Base-by-base conservation (phyloP, 257 asterid genomes). In the Fraxinus quadrangulata region DNA sequence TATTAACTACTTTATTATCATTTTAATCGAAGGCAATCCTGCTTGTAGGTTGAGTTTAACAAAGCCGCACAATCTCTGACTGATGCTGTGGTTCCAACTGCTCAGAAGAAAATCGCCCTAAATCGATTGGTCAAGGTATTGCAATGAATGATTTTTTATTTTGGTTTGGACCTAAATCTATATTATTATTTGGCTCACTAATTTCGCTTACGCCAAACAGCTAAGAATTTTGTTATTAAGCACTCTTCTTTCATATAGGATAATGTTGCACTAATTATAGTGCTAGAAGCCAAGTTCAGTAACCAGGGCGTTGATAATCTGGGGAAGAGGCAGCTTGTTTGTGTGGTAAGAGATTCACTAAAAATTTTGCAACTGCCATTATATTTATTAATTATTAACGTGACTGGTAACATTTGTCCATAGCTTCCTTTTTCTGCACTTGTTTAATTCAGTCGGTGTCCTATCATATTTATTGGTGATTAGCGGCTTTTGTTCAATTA, bases 41-140 rank as follows among this genome's bases (percentile, higher is more conserved):
- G 40, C 66, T 40, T 84, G 82, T 84, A 96, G 99, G 97, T 96
- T 80, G 99, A 96, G 85, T 96, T 93, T 82, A 96, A 96, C 84
- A 93, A 96, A 89, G 98, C 98, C 72, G 99, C 98, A 75, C 99
- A 93, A 81, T 93, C 99, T 76, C 79, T 93, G 78, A 88, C 94
- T 70, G 99, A 96, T 78, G 95, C 96, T 73, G 73, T 89, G 74
- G 87, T 88, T 86, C 97, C 97, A 67, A 90, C 82, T 84, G 85
- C 94, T 49, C 98, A 92, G 85, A 93, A 85, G 85, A 90, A 92
- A 84, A 82, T 84, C 75, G 97, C 96, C 69, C 80, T 96, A 67
- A 85, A 88, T 81, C 94, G 99, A 78, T 84, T 96, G 92, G 90
- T 92, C 73, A 93, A 90, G 97, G 99, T 96, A 80, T 59, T 54